Conservation (phyloP, 345 rosid genomes). For the Populus alba region DNA sequence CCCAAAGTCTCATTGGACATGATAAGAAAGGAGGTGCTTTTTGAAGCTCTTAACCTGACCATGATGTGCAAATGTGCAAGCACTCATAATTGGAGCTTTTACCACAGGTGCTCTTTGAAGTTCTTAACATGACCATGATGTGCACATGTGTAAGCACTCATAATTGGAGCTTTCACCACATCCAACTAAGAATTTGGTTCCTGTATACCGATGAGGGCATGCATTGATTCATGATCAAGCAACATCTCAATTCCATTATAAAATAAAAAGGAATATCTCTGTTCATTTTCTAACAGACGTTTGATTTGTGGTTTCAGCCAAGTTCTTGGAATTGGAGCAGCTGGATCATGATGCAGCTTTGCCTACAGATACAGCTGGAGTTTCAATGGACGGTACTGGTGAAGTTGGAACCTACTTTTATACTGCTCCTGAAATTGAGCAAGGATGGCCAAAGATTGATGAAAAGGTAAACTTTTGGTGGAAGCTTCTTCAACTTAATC, state of each 20-base stretch:
- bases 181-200: background rate
- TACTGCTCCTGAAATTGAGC: constrained; percentile 99
- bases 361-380: constrained; percentile 60
- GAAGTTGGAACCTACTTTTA: constrained; percentile 94
- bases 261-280: background rate
- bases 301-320: constrained; percentile 52
- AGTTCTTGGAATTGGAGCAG: constrained; percentile 92
- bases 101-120: background rate
- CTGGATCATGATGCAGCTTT: constrained; percentile 72
- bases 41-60: background rate
- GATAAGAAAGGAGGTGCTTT: background rate
- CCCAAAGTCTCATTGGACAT: background rate
- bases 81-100: background rate
- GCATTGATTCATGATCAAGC: background rate
- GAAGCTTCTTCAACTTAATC: constrained; percentile 11
- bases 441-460: constrained; percentile 96
- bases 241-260: background rate
- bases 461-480: constrained; percentile 64
- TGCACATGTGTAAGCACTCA: background rate
- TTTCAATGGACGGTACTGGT: constrained; percentile 83
- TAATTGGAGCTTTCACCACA: background rate
- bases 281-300: background rate
- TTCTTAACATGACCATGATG: background rate
- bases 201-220: background rate
- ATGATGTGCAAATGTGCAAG: background rate